A percentile compares a stretch with the other conserved stretches of the same genome.
Evolutionary conservation across 306 rosid genomes (phyloP).

Genomic region (Cicer chorassanicum): DNA sequence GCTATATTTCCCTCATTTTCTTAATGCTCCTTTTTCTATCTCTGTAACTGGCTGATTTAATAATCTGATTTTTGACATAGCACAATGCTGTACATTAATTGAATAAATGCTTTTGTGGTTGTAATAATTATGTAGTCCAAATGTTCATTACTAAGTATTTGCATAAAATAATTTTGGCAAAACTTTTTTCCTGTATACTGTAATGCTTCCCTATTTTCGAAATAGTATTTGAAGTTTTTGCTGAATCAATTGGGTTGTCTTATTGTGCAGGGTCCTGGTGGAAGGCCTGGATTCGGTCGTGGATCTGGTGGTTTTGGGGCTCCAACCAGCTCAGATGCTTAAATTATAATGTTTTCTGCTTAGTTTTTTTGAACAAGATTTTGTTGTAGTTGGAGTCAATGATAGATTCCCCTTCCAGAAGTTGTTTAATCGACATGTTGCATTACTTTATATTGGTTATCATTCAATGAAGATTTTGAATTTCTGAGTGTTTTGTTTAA

Average conservation of each 20-base stretch:
- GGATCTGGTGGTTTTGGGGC: slow-evolving; percentile 67
- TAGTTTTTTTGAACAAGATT: slow-evolving; percentile 21
- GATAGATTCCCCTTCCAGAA: not conserved
- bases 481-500: slow-evolving; percentile 16
- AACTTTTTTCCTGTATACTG: not conserved
- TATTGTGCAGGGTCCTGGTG: slow-evolving; percentile 63
- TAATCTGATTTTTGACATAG: not conserved
- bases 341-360: slow-evolving; percentile 36
- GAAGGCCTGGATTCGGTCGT: slow-evolving; percentile 78
- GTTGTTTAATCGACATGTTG: slow-evolving; percentile 38
- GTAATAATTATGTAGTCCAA: not conserved
- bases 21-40: not conserved
- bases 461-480: slow-evolving; percentile 39
- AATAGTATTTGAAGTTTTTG: not conserved
- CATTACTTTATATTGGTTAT: slow-evolving; percentile 6
- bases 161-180: not conserved
- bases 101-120: not conserved
- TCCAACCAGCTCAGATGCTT: slow-evolving; percentile 60
- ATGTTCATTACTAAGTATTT: not conserved
- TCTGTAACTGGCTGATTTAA: not conserved
- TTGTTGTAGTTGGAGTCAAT: slow-evolving; percentile 28
- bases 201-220: not conserved
- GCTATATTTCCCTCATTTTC: not conserved
- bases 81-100: not conserved
- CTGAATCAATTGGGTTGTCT: slow-evolving; percentile 6